Conservation (phyloP, 2,329 filamentous ascomycete genomes). For the Apiospora koreana region DNA sequence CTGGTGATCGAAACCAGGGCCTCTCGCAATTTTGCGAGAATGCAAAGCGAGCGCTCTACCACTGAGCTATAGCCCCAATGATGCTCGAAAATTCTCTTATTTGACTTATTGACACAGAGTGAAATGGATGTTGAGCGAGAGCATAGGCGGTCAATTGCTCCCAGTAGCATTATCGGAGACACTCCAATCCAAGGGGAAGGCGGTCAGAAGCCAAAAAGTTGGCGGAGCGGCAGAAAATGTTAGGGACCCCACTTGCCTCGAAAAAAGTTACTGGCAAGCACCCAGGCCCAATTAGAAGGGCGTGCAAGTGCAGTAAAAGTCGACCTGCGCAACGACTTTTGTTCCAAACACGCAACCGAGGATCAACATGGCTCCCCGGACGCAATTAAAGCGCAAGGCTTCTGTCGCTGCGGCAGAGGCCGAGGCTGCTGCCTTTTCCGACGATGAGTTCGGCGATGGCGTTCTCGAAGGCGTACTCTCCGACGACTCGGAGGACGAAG, state of each 20-base stretch:
- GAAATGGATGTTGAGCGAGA: neutral
- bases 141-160: neutral
- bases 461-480: conserved; percentile 60
- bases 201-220: neutral
- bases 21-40: neutral
- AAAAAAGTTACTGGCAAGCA: conserved; percentile 2
- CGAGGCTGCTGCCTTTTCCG: conserved; percentile 52
- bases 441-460: conserved; percentile 60
- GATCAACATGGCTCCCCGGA: conserved; percentile 40
- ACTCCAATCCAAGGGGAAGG: neutral
- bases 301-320: conserved; percentile 8
- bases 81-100: neutral
- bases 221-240: neutral
- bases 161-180: neutral
- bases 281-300: neutral
- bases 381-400: conserved; percentile 66
- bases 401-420: conserved; percentile 53
- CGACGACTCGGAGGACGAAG: conserved; percentile 55
- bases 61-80: conserved; percentile 5
- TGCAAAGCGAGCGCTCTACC: conserved; percentile 6
- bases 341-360: neutral
- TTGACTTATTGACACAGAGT: no score
- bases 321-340: conserved; percentile 8
- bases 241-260: neutral
- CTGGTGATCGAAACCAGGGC: conserved; percentile 7